These are phyloP conservation scores for Alternaria triticimaculans DNA, from an alignment of 2,329 filamentous ascomycete genomes.

Conservation along the genomic window DNA sequence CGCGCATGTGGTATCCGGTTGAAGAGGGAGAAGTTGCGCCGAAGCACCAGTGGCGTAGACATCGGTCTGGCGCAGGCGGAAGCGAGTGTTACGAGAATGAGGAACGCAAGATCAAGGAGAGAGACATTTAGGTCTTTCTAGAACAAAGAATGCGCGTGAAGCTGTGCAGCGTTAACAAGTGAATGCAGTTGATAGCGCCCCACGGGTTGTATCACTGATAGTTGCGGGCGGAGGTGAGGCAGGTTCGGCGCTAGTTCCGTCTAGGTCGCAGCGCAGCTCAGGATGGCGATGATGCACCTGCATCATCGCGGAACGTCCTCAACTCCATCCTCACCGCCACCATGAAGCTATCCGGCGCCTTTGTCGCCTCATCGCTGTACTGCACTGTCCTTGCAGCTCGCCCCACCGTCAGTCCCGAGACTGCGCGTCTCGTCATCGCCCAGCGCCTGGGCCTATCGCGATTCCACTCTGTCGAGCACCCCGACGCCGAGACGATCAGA, in stretches of 20 bases:
- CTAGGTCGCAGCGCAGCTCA: slow-evolving; percentile 16
- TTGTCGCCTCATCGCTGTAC: slow-evolving; percentile 51
- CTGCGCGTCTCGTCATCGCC: slow-evolving; percentile 59
- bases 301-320: slow-evolving; percentile 26
- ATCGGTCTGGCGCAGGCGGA: slow-evolving; percentile 34
- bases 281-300: slow-evolving; percentile 9
- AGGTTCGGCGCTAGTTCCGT: slow-evolving; percentile 15
- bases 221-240: slow-evolving; percentile 17
- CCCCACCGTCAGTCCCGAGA: slow-evolving; percentile 48
- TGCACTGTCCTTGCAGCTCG: slow-evolving; percentile 43
- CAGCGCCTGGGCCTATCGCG: slow-evolving; percentile 58
- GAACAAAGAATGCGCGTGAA: neutral
- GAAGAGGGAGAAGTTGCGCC: slow-evolving; percentile 48
- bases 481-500: slow-evolving; percentile 50
- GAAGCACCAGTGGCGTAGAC: slow-evolving; percentile 47
- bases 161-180: neutral
- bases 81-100: slow-evolving; percentile 21
- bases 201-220: neutral
- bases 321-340: slow-evolving; percentile 38
- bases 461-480: slow-evolving; percentile 54
- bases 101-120: slow-evolving; percentile 9
- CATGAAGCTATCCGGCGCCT: slow-evolving; percentile 54
- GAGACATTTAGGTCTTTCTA: slow-evolving; percentile 27
- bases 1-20: slow-evolving; percentile 31
- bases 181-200: neutral